Evolutionary conservation across 495 filamentous ascomycete species (phyloP), one percentile per base, ranked within the genome.

Genomic region (Trichoderma reesei): DNA sequence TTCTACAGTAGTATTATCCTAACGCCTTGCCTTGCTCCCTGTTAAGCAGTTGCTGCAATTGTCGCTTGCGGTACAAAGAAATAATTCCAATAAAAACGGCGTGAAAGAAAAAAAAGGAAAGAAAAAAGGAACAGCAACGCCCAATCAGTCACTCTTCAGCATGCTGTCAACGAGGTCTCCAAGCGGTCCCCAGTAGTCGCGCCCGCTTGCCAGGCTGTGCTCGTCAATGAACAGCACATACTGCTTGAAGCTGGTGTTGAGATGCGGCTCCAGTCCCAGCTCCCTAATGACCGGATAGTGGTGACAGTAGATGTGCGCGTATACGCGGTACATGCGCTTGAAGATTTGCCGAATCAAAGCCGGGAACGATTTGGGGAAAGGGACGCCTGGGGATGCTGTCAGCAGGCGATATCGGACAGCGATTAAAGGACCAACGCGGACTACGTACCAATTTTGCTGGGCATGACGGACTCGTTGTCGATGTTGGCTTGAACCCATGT

Each of bases 231-330:
- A 97, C 54, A 97, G 82, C 63, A 96, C 94, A 72, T 98, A 98
- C 73, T 98, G 94, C 82, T 98, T 98, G 85, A 98, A 98, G 79
- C 90, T 94, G 59, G 94, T 98, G 78, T 98, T 98, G 69, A 98
- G 85, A 76, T 98, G 94, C 41, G 94, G 92, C 77, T 98, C 94
- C 64, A 98, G 83, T 37, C 94, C 94, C 36, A 98, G 85, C 68
- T 96, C 92, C 38, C 96, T 88, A 61, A 98, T 88, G 54, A 98
- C 94, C 16, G 92, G 92, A 76, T 98, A 98, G 78, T 98, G 94
- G 75, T 98, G 94, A 82, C 94, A 98, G 83, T 98, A 98, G 69
- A 98, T 96, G 75, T 98, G 94, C 42, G 94, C 94, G 76, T 98
- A 98, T 61, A 98, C 93, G 65, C 94, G 90, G 76, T 98, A 98